Base-by-base conservation (phyloP, 73 alveolate species). In the Stentor coeruleus region DNA sequence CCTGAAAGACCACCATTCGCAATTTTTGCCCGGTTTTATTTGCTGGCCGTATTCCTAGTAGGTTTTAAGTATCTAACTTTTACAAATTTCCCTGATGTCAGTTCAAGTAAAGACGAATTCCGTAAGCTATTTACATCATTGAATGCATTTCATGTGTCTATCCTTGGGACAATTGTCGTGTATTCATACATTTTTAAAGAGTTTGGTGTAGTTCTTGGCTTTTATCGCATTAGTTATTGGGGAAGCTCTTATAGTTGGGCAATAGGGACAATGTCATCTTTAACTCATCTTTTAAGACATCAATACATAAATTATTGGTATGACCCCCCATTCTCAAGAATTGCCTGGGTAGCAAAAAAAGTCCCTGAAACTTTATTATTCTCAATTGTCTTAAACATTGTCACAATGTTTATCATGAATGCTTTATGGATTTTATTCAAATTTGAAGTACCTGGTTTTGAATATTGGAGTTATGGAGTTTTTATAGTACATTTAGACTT, bases 41-140 rank as follows among this genome's bases (percentile, higher is more conserved):
- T 49, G 6, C 6, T 49, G 66, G 28, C 20, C 28, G 20, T 49
- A 11, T 20, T 49, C 66, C 20, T 49, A 20, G 20, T 49, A 20
- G 66, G 6, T 20, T 6, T 66, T 11, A 66, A 66, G 41, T 66
- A 66, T 2, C 79, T 66, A 33, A 66, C 79, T 15, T 2, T 66
- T 14, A 26, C 79, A 26, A 26, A 26, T 33, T 66, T 66, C 33
- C 79, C 79, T 28, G 79, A 66, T 2, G 1, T 31, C 15, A 20
- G 79, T 31, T 20, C 40, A 66, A 66, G 40, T 66, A 14, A 20
- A 26, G 79, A 66, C 79, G 79, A 66, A 66, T 28, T 66, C 33
- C 79, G 79, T 20, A 66, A 66, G 39, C 79, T 66, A 20, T 66
- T 66, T 2, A 66, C 79, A 20, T 66, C 79, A 20, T 26, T 31